These are phyloP conservation scores for Tetrapyrgos nigripes DNA, from an alignment of 1,284 basidiomycete species.

Conservation along the genomic window DNA sequence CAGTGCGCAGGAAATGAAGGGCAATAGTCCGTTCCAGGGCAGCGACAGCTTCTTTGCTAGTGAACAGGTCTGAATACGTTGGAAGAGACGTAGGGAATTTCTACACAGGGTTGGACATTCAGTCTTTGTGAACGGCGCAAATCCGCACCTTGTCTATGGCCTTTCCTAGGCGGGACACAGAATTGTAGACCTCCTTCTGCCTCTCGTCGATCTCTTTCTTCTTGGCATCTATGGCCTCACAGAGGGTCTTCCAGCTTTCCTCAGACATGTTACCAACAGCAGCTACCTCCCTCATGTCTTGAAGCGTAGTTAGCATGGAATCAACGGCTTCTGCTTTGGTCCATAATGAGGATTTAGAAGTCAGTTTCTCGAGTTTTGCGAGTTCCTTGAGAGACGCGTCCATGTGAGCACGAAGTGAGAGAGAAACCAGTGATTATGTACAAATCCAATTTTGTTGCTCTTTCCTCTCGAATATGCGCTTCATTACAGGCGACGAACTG, in stretches of 20 bases:
- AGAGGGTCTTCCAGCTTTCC: conserved; percentile 59
- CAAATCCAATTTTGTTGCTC: not conserved
- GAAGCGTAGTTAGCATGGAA: conserved; percentile 66
- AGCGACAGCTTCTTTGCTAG: conserved; percentile 58
- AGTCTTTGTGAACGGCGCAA: not conserved
- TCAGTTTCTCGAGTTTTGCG: conserved; percentile 70
- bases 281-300: conserved; percentile 62
- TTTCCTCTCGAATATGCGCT: conserved; percentile 38
- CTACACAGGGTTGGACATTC: conserved; percentile 42
- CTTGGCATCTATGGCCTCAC: conserved; percentile 65
- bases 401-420: conserved; percentile 48
- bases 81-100: conserved; percentile 75
- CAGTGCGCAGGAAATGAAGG: conserved; percentile 79
- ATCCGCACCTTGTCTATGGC: conserved; percentile 82
- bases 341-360: conserved; percentile 47
- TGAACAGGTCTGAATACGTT: conserved; percentile 73
- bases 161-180: conserved; percentile 81
- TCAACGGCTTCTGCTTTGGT: conserved; percentile 68
- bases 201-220: conserved; percentile 89
- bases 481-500: conserved; percentile 75
- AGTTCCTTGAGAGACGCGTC: conserved; percentile 78
- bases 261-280: conserved; percentile 59
- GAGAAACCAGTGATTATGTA: not conserved
- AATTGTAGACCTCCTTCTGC: conserved; percentile 86
- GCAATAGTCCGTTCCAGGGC: conserved; percentile 81